phyloP scores from a whole-genome alignment of 371 early-diverging fungal genomes.

The Capniomyces stellatus region DNA sequence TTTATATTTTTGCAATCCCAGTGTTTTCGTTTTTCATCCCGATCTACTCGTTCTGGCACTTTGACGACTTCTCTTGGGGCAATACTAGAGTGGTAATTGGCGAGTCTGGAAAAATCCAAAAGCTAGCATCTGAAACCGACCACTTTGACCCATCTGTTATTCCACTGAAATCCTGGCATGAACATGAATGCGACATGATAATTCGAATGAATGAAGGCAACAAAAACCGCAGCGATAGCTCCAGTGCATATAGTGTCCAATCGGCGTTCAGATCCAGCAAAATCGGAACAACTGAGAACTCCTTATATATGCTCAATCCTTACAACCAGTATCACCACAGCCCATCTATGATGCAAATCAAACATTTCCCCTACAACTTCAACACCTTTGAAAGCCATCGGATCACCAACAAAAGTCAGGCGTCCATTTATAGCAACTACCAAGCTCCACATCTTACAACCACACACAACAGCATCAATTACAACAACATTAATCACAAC shows the following conservation, averaged over 20 bases:
- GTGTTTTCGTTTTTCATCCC: constrained; percentile 62
- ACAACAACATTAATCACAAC: no score
- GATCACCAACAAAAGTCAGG: no score
- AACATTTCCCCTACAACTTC: no score
- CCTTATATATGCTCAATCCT: no score
- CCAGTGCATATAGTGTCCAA: neutral
- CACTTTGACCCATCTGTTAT: constrained; percentile 72
- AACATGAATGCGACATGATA: constrained; percentile 48
- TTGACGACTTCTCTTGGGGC: constrained; percentile 96
- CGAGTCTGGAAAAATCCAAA: constrained; percentile 57
- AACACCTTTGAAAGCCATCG: no score
- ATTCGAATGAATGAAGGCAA: neutral
- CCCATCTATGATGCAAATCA: no score
- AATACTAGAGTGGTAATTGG: constrained; percentile 83
- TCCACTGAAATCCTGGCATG: constrained; percentile 74
- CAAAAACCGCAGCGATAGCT: neutral
- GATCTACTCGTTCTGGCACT: constrained; percentile 84
- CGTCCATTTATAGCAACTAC: no score
- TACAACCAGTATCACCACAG: no score
- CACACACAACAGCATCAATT: no score
- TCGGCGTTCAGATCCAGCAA: neutral
- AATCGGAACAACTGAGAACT: neutral
- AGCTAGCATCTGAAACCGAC: constrained; percentile 29
- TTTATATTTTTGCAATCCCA: constrained; percentile 71
- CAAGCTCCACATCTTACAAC: no score